Base-by-base conservation (phyloP, 2,329 filamentous ascomycete genomes). In the Fusarium bactridioides region DNA sequence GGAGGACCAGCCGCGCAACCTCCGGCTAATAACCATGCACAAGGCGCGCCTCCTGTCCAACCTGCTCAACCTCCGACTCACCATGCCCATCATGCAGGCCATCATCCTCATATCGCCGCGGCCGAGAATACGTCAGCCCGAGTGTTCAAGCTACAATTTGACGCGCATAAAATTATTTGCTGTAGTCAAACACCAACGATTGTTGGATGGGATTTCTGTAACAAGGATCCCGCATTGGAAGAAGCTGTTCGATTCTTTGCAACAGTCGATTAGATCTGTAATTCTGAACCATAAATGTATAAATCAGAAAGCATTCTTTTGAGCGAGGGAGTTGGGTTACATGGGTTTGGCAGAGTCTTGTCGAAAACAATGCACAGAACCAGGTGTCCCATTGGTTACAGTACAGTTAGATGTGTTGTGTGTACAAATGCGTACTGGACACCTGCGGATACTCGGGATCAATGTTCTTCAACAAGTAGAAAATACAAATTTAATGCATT, bases 181-280 rank as follows among this genome's bases (percentile, higher is more conserved):
- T 98, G 95, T 80, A 96, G 93, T 72, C 95, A 98, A 80, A 94
- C 96, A 63, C 91, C 91, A 43, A 90, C 92, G 21, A 98, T 99
- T 78, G 94, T 98, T 1, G 96, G 95, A 1, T 99, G 96, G 96
- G 96, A 99, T 81, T 99, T 98, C 86, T 96, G 94, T 66, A 94
- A 94, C 74, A 92, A 90, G 9, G 95, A 99, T 73, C 82, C 88
- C 61, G 92, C 97, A 75, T 88, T 98, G 59, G 89, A 94, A 61
- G 91, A 93, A 78, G 93, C 92, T 11, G 90, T 90, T 72, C 88
- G 89, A 40, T 97, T 97, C 79, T 97, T 97, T 79, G 90, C 87
- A 59, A 86, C 88, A 5, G 84, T 91, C 45, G 87, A 83, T 61
- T 83, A 73, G 74, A 61, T 38, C 10, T 54, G 29, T 5, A 40